Conservation (phyloP, 164 flowering plant species). For the Chimonanthus praecox region DNA sequence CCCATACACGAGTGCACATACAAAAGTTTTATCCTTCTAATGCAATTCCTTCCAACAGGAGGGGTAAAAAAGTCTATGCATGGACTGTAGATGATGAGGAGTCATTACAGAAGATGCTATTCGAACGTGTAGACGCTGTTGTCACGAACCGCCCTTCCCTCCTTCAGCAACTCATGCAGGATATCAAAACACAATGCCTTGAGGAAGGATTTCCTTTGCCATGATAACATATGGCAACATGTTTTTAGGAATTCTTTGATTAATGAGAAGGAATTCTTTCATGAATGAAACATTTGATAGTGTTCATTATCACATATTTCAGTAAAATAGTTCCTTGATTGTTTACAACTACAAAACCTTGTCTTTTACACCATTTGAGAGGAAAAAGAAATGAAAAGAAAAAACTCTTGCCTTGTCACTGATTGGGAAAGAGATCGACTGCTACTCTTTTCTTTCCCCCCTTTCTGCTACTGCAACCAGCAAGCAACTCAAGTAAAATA, state of each 20-base stretch:
- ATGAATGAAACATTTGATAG: background rate
- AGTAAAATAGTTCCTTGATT: background rate
- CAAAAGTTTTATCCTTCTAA: background rate
- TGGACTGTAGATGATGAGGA: slow-evolving; percentile 92
- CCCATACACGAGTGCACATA: background rate
- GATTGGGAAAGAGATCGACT: background rate
- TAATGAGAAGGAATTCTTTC: background rate
- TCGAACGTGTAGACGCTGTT: slow-evolving; percentile 65
- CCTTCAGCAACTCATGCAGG: slow-evolving; percentile 69
- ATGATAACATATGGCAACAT: background rate
- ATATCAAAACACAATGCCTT: slow-evolving; percentile 51
- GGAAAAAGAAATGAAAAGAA: no score
- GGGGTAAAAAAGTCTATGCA: slow-evolving; percentile 73
- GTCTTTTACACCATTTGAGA: no score
- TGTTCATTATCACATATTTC: no score
- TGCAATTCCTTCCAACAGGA: slow-evolving; percentile 34
- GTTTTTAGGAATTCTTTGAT: background rate
- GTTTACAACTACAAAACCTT: no score
- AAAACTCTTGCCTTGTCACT: background rate
- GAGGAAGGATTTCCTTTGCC: slow-evolving; percentile 61
- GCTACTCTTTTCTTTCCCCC: background rate
- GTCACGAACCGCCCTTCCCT: slow-evolving; percentile 67
- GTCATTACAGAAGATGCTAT: slow-evolving; percentile 66
- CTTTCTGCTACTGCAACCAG: no score
- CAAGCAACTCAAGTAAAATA: no score